Percentiles rank a stretch among this genome's conserved stretches.
These are phyloP conservation scores for Baeospora myosura DNA, from an alignment of 1,284 basidiomycete species.

Conservation along the genomic window DNA sequence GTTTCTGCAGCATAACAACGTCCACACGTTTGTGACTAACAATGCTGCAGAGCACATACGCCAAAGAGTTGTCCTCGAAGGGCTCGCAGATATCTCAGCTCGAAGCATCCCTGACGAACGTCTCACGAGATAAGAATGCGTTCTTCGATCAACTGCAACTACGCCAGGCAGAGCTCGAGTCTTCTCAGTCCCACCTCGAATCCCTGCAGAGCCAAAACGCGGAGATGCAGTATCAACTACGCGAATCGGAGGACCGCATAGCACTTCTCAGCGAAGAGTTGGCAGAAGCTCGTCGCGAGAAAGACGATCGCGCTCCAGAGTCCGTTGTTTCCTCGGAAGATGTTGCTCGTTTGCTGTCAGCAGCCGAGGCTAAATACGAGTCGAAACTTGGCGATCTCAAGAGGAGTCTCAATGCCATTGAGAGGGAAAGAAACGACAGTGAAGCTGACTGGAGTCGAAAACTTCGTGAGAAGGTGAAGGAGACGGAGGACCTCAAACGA, in stretches of 20 bases:
- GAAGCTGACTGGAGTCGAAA: conserved; percentile 84
- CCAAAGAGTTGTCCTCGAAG: conserved; percentile 60
- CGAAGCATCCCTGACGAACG: conserved; percentile 59
- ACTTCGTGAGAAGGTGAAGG: conserved; percentile 65
- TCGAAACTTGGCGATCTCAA: conserved; percentile 65
- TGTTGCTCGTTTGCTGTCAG: conserved; percentile 68
- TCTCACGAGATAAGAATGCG: conserved; percentile 65
- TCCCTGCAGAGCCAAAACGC: conserved; percentile 68
- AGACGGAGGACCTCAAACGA: conserved; percentile 67
- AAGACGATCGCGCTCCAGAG: conserved; percentile 38
- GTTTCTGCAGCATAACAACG: conserved; percentile 12
- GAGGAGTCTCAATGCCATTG: conserved; percentile 44
- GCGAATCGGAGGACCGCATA: conserved; percentile 68
- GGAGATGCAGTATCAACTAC: conserved; percentile 80
- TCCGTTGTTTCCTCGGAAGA: conserved; percentile 56
- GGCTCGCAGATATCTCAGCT: conserved; percentile 60
- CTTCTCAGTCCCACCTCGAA: conserved; percentile 67
- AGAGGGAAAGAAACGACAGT: conserved; percentile 70
- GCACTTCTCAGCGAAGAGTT: conserved; percentile 68
- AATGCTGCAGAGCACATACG: conserved; percentile 51
- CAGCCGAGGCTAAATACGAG: conserved; percentile 73
- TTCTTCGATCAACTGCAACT: conserved; percentile 82
- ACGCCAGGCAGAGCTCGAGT: conserved; percentile 83
- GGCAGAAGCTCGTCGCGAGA: conserved; percentile 55
- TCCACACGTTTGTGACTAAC: conserved; percentile 4